phyloP scores from a whole-genome alignment of 495 filamentous ascomycete genomes.

The Penicillium daleae region DNA sequence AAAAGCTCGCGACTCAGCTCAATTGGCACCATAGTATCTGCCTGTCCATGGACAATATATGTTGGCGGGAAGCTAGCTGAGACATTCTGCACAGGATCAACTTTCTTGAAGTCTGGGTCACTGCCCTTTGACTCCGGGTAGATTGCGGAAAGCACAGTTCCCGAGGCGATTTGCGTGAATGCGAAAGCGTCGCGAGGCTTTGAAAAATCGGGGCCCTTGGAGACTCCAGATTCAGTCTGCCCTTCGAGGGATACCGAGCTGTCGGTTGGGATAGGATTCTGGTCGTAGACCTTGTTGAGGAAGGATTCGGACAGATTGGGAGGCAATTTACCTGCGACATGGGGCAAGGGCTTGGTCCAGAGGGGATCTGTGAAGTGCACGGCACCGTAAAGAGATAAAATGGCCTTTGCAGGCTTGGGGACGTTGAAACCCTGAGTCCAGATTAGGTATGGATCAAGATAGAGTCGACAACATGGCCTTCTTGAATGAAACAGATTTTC shows the following conservation, averaged over 20 bases:
- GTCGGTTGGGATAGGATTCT: conserved; percentile 33
- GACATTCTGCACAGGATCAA: conserved; percentile 35
- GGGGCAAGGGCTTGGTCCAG: conserved; percentile 67
- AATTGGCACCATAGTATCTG: conserved; percentile 35
- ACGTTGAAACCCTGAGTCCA: conserved; percentile 35
- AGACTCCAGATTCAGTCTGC: conserved; percentile 24
- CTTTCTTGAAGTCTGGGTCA: conserved; percentile 18
- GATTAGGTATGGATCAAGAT: neutral
- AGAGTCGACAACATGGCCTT: neutral
- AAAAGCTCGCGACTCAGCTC: conserved; percentile 33
- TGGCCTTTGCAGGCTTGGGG: conserved; percentile 30
- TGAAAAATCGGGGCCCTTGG: conserved; percentile 35
- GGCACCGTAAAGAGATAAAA: conserved; percentile 43
- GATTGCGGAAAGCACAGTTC: conserved; percentile 32
- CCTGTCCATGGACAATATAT: conserved; percentile 36
- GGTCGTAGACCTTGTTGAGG: conserved; percentile 33
- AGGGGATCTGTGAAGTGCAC: conserved; percentile 46
- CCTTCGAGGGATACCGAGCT: conserved; percentile 41
- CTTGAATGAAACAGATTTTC: neutral
- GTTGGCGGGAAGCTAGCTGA: conserved; percentile 33
- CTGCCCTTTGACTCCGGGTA: conserved; percentile 21
- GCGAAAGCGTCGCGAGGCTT: conserved; percentile 41
- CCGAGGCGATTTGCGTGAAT: conserved; percentile 39
- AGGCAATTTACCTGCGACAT: conserved; percentile 50
- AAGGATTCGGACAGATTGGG: conserved; percentile 18